Base-by-base conservation (phyloP, 2,329 filamentous ascomycete genomes). In the Eutypa lata region DNA sequence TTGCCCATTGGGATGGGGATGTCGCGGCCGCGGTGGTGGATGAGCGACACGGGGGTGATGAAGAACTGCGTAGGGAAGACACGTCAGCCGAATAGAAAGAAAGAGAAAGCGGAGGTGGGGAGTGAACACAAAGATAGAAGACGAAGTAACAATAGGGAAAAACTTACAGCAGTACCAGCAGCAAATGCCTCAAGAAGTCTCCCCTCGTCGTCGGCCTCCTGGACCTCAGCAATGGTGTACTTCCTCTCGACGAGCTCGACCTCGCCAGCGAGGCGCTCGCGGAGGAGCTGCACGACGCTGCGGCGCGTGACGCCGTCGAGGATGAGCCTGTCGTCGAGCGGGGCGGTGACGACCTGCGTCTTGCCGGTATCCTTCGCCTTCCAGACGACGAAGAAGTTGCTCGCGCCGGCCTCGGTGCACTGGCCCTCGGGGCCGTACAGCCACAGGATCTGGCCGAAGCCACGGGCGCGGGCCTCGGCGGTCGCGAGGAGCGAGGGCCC, bases 381-480 rank as follows among this genome's bases (percentile, higher is more conserved):
- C 89, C 88, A 91, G 13, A 96, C 76, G 7, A 96, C 78, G 66
- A 97, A 96, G 75, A 96, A 96, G 74, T 97, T 97, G 65, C 85
- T 90, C 13, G 91, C 92, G 4, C 92, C 92, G 2, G 92, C 92
- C 76, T 97, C 92, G 2, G 92, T 97, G 58, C 95, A 91, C 67
- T 84, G 83, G 49, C 82, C 83, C 61, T 93, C 80, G 40, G 82
- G 71, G 1, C 91, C 91, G 65, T 96, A 94, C 48, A 97, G 80
- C 92, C 92, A 97, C n/a, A 97, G 81, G 52, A 97, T 88, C 78
- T 97, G 93, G 66, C 93, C 83, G 72, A 85, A 97, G 0, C 93
- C 92, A 40, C 82, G 74, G 11, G 75, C 76, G 52, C 85, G 76
- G 3, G 92, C 92, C 70, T 92, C 88, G 18, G 80, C 80, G 47